These are phyloP conservation scores for Pachyrhizus erosus DNA, from an alignment of 306 rosid species.

Conservation along the genomic window DNA sequence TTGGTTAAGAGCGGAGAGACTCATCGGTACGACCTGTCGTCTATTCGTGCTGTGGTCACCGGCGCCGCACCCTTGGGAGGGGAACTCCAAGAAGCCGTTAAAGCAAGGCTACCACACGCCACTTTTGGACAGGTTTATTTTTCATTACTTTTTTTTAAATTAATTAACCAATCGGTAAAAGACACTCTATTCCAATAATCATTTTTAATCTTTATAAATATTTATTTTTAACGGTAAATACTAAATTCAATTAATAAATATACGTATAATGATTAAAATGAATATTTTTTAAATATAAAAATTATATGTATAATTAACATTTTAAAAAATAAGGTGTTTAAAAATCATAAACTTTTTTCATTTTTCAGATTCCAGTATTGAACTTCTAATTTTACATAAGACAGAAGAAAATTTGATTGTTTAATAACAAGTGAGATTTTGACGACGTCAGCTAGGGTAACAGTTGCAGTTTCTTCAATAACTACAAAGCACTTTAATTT, in stretches of 20 bases:
- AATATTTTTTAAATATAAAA: too few species aligned
- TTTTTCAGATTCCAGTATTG: neutral
- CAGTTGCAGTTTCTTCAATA: neutral
- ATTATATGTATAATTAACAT: too few species aligned
- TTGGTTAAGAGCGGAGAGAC: constrained; percentile 65
- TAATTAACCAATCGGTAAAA: too few species aligned
- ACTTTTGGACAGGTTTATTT: constrained; percentile 67
- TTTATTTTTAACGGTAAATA: too few species aligned
- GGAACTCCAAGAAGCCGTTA: constrained; percentile 67
- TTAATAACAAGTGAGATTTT: neutral
- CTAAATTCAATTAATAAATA: too few species aligned
- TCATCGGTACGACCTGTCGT: constrained; percentile 61
- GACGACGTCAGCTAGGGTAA: neutral
- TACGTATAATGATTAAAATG: too few species aligned
- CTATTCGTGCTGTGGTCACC: constrained; percentile 63
- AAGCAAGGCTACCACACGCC: constrained; percentile 65
- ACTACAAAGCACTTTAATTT: neutral
- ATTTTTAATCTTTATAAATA: too few species aligned
- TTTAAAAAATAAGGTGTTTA: too few species aligned
- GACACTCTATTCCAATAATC: too few species aligned
- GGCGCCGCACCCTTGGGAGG: constrained; percentile 88
- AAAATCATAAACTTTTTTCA: neutral
- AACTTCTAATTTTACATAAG: neutral
- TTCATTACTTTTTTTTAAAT: neutral
- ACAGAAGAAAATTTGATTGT: too few species aligned